These are phyloP conservation scores for Salix brachista DNA, from an alignment of 345 rosid species.

Conservation along the genomic window DNA sequence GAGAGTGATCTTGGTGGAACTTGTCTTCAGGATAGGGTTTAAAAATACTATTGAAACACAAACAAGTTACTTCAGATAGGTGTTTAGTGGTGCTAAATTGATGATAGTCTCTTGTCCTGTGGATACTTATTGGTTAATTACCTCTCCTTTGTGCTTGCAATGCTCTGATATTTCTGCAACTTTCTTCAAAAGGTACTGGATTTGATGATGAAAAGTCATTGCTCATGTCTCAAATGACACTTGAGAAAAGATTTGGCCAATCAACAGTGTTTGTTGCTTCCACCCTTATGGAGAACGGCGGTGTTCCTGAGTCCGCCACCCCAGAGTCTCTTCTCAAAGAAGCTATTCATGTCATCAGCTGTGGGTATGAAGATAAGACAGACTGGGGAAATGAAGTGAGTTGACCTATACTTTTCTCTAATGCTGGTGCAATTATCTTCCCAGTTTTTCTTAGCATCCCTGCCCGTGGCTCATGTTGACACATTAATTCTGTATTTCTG, in stretches of 20 bases:
- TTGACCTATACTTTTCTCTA: background rate
- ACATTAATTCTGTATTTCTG: background rate
- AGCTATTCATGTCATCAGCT: constrained; percentile 47
- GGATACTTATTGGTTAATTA: background rate
- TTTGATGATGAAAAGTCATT: constrained; percentile 42
- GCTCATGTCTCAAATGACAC: constrained; percentile 41
- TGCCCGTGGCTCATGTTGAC: background rate
- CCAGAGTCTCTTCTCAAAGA: constrained; percentile 39
- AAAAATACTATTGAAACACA: background rate
- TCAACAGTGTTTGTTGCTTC: constrained; percentile 40
- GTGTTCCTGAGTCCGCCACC: constrained; percentile 34
- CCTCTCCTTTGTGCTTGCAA: background rate
- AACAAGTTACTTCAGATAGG: background rate
- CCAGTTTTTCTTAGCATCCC: background rate
- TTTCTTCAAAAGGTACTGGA: constrained; percentile 18
- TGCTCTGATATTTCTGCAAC: background rate
- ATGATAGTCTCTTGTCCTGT: background rate
- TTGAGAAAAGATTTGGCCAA: constrained; percentile 44
- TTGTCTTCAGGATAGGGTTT: background rate
- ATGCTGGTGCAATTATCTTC: background rate
- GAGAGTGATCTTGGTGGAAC: background rate
- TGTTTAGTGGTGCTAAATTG: background rate
- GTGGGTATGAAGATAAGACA: constrained; percentile 48
- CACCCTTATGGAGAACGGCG: constrained; percentile 43
- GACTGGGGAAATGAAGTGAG: constrained; percentile 45